Evolutionary conservation across 1,139 yeast species (phyloP).

Genomic region (Kodamaea anthophila): DNA sequence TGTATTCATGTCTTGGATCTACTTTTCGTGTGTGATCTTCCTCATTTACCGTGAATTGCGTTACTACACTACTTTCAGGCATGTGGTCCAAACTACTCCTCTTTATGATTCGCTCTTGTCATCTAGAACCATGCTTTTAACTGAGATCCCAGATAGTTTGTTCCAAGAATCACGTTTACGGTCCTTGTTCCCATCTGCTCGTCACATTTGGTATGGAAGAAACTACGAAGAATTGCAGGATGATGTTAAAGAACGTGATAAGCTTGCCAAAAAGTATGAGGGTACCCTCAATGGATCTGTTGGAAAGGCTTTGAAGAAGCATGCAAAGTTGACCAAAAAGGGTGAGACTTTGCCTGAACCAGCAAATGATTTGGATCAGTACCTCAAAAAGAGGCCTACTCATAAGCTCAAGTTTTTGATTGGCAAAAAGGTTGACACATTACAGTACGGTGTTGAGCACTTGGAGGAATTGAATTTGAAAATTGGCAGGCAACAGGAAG

Average conservation of each 20-base stretch:
- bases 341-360: constrained; percentile 48
- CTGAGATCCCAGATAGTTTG: constrained; percentile 50
- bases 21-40: constrained; percentile 53
- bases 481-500: constrained; percentile 53
- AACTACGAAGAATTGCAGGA: constrained; percentile 48
- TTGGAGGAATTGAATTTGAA: constrained; percentile 64
- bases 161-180: constrained; percentile 48
- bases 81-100: constrained; percentile 64
- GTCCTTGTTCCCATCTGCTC: constrained; percentile 54
- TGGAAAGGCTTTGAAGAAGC: constrained; percentile 49
- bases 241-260: constrained; percentile 49
- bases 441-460: constrained; percentile 61
- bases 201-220: constrained; percentile 58
- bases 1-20: constrained; percentile 64
- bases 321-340: constrained; percentile 53
- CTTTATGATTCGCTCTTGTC: constrained; percentile 60
- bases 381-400: constrained; percentile 66
- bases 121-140: constrained; percentile 61
- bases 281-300: constrained; percentile 50
- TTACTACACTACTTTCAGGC: constrained; percentile 61
- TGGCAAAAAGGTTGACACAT: constrained; percentile 83
- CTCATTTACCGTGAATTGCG: constrained; percentile 66
- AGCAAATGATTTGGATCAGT: constrained; percentile 49
- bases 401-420: constrained; percentile 50
- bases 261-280: constrained; percentile 53